Evolutionary conservation across 306 rosid genomes (phyloP).

Genomic region (Ormosia emarginata): DNA sequence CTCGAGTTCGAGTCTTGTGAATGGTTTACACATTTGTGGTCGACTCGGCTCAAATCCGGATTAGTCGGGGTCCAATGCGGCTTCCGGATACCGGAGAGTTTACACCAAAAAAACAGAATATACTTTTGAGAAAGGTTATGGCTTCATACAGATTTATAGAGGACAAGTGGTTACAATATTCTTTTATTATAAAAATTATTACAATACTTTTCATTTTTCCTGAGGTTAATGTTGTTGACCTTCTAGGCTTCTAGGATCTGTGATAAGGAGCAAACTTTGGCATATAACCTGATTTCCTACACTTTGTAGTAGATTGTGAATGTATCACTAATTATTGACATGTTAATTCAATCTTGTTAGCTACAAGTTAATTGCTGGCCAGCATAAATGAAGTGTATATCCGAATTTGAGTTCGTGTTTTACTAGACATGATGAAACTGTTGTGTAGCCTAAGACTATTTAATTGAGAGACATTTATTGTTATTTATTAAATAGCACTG

Average conservation of each 20-base stretch:
- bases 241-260: neutral
- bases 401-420: constrained; percentile 4
- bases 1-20: no score
- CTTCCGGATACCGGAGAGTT: no score
- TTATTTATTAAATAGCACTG: neutral
- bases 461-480: neutral
- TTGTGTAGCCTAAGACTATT: constrained; percentile 13
- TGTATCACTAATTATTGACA: neutral
- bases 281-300: neutral
- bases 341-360: neutral
- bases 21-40: no score
- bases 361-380: neutral
- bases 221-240: neutral
- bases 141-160: no score
- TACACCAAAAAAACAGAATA: no score
- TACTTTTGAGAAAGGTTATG: no score
- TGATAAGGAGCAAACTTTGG: neutral
- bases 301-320: neutral
- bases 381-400: constrained; percentile 1
- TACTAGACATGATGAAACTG: neutral
- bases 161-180: no score
- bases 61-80: no score
- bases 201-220: neutral
- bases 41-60: no score
- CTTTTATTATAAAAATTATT: no score